Conservation (phyloP, 2,329 filamentous ascomycete species). For the Colletotrichum tamarilloi region DNA sequence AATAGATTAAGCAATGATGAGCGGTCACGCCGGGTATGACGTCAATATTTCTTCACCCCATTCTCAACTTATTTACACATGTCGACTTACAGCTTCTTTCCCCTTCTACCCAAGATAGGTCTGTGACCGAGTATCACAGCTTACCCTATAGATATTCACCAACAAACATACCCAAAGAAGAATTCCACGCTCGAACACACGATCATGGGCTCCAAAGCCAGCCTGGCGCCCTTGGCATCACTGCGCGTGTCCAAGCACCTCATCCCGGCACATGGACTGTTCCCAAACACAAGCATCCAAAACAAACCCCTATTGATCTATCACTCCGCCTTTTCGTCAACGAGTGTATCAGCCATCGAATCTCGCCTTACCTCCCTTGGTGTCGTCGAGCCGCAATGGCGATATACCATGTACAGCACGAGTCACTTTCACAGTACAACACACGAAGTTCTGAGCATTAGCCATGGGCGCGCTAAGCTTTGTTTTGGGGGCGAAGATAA, state of each 20-base stretch:
- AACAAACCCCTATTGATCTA: conserved; percentile 74
- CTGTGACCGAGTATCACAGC: too few species aligned
- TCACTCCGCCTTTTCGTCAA: conserved; percentile 64
- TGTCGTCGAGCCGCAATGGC: conserved; percentile 73
- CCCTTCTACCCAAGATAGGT: too few species aligned
- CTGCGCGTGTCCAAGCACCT: conserved; percentile 67
- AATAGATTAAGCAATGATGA: background rate
- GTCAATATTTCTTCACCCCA: background rate
- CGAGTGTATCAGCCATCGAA: conserved; percentile 63
- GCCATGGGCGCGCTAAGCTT: conserved; percentile 66
- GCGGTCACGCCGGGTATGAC: background rate
- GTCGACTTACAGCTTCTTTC: too few species aligned
- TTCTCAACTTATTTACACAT: too few species aligned
- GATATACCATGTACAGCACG: conserved; percentile 74
- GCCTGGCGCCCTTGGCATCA: conserved; percentile 51
- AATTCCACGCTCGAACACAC: background rate
- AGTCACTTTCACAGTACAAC: conserved; percentile 76
- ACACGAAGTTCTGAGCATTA: conserved; percentile 74
- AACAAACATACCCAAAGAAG: background rate
- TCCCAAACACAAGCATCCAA: conserved; percentile 75
- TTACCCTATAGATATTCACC: too few species aligned
- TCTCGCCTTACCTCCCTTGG: conserved; percentile 62
- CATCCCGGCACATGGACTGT: conserved; percentile 66
- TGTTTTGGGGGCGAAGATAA: conserved; percentile 76
- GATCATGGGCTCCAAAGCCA: background rate